Percentiles rank a stretch among this genome's conserved stretches.
Conservation (phyloP, 108 stramenopile species). For the Bacterosira constricta region DNA sequence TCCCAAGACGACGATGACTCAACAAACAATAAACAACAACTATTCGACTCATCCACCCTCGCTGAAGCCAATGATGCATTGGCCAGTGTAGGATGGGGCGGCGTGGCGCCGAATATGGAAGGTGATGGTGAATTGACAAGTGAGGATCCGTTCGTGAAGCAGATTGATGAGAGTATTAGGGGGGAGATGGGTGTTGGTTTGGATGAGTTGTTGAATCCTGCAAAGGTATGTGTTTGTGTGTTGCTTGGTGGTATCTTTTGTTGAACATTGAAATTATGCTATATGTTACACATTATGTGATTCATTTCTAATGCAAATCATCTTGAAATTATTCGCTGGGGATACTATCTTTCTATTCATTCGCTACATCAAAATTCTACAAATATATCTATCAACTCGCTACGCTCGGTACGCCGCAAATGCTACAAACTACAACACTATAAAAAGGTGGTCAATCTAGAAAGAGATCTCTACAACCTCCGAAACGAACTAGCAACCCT, state of each 20-base stretch:
- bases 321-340: too few species aligned
- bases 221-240: slow-evolving; percentile 57
- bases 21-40: background rate
- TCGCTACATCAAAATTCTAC: too few species aligned
- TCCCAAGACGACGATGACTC: background rate
- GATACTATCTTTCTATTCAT: too few species aligned
- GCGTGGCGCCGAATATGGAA: slow-evolving; percentile 29
- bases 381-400: background rate
- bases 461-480: slow-evolving; percentile 84
- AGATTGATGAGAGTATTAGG: slow-evolving; percentile 76
- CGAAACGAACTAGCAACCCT: slow-evolving; percentile 64
- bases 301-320: background rate
- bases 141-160: slow-evolving; percentile 80
- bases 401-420: too few species aligned
- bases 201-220: slow-evolving; percentile 89
- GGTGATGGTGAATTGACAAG: slow-evolving; percentile 62
- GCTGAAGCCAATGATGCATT: slow-evolving; percentile 72
- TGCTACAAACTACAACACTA: too few species aligned
- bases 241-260: background rate
- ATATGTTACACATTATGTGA: background rate
- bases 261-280: background rate
- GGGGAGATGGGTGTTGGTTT: slow-evolving; percentile 72
- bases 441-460: slow-evolving; percentile 90
- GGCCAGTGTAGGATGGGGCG: slow-evolving; percentile 69
- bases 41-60: slow-evolving; percentile 30